Percentiles rank a stretch among this genome's conserved stretches.
Conservation (phyloP, 129 eudicot genomes). For the Arctium minus region DNA sequence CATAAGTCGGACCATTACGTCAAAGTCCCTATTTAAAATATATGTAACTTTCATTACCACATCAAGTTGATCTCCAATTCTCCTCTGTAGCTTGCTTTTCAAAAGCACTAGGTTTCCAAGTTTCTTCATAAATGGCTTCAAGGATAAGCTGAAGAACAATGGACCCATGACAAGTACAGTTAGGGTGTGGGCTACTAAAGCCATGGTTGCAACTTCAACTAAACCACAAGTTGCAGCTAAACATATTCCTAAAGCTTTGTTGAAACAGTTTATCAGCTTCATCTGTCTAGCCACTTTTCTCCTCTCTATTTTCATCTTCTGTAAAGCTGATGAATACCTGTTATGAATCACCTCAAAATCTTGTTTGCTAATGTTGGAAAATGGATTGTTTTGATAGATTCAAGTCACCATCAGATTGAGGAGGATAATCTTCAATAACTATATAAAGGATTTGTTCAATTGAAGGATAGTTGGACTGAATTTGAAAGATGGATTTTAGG, state of each 20-base stretch:
- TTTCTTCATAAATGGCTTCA: conserved; percentile 52
- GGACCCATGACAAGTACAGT: conserved; percentile 52
- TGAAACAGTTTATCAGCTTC: conserved; percentile 38
- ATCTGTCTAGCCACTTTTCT: conserved; percentile 38
- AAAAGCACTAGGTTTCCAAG: conserved; percentile 21
- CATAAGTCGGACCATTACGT: conserved; percentile 51
- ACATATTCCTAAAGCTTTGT: conserved; percentile 49
- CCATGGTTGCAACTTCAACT: conserved; percentile 36
- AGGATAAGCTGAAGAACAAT: conserved; percentile 30
- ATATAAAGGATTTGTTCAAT: conserved; percentile 23
- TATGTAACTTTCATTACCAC: conserved; percentile 61
- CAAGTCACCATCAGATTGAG: neutral
- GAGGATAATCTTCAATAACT: neutral
- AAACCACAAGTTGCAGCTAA: conserved; percentile 43
- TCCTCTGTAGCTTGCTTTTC: conserved; percentile 30
- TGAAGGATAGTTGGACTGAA: conserved; percentile 34
- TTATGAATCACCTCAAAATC: conserved; percentile 36
- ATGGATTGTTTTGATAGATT: conserved; percentile 25
- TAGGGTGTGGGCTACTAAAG: conserved; percentile 51
- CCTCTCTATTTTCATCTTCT: conserved; percentile 31
- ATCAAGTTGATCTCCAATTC: conserved; percentile 52
- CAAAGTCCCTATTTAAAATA: conserved; percentile 51
- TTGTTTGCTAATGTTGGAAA: conserved; percentile 20
- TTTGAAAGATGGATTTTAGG: conserved; percentile 30
- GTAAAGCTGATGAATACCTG: conserved; percentile 35